Conservation (phyloP, 2,329 filamentous ascomycete species). For the Rhinocladiella mackenziei region DNA sequence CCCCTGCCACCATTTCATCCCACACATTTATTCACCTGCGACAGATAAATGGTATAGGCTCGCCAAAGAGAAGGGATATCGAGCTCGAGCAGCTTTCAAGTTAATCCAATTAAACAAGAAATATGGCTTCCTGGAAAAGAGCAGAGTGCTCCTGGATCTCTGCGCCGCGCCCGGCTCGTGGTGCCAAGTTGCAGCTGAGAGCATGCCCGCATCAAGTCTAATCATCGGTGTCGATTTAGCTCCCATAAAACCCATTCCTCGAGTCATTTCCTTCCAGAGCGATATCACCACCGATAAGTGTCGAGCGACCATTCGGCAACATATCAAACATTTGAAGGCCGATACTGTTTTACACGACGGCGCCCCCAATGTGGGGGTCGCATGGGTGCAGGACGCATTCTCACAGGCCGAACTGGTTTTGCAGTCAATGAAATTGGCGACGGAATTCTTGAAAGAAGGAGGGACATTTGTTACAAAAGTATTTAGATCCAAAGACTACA, state of each 20-base stretch:
- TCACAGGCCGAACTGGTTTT: slow-evolving; percentile 91
- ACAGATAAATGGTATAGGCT: slow-evolving; percentile 99
- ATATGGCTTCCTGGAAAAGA: slow-evolving; percentile 96
- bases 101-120: slow-evolving; percentile 98
- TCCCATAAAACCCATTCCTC: slow-evolving; percentile 92
- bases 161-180: slow-evolving; percentile 96
- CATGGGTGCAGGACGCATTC: slow-evolving; percentile 98
- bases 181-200: slow-evolving; percentile 94
- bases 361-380: slow-evolving; percentile 94
- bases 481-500: slow-evolving; percentile 96
- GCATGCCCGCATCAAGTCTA: slow-evolving; percentile 83
- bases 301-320: slow-evolving; percentile 78
- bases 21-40: slow-evolving; percentile 29
- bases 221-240: slow-evolving; percentile 92
- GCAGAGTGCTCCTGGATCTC: slow-evolving; percentile 92
- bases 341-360: slow-evolving; percentile 95
- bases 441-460: slow-evolving; percentile 83
- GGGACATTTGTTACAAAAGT: slow-evolving; percentile 97
- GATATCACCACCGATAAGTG: slow-evolving; percentile 98
- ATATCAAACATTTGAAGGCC: slow-evolving; percentile 93
- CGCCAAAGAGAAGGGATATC: slow-evolving; percentile 96
- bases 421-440: slow-evolving; percentile 87
- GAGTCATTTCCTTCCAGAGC: slow-evolving; percentile 91
- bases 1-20: neutral
- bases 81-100: slow-evolving; percentile 95